Evolutionary conservation across 2,329 filamentous ascomycete genomes (phyloP), one percentile per base, ranked within the genome.

Genomic region (Dryadomyces quercus-mongolicae): DNA sequence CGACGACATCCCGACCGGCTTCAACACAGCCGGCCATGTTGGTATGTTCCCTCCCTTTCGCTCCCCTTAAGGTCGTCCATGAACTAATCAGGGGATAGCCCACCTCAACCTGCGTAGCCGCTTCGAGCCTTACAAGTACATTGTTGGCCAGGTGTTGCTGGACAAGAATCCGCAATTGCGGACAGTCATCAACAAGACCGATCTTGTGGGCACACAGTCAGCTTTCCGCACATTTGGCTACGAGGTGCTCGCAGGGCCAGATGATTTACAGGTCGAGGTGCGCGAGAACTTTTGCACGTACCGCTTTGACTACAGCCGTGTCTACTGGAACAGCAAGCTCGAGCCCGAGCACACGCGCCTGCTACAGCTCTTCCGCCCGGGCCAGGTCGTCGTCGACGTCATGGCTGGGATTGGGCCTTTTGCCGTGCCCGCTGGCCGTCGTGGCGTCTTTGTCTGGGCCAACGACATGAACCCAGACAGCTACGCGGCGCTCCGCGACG

Each of bases 371-470:
- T 96, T 97, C 73, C 72, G 81, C 54, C 82, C 86, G 7, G 91
- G 93, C 43, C 87, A 97, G 64, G 90, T 90, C 3, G 87, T 97
- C 1, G 93, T 86, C 71, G 93, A 98, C 68, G 86, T 96, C 60
- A 98, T 97, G 92, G 92, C 91, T 0, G 93, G 93, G 46, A 91
- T 98, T 51, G 93, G 93, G 0, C 93, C 93, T 0, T 98, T 98
- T 68, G 91, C 92, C 21, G 77, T 95, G 3, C 93, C 93, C 0
- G 90, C 92, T 0, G 93, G 88, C 16, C 94, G 87, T 72, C 92
- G 86, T 68, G 82, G 81, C 43, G 88, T 94, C 31, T 95, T 97
- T 62, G 91, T 96, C 18, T 95, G 88, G 84, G 93, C 91, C 43
- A 98, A 97, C 69, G 93, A 98, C 67, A 84, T 96, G 66, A 98